These are phyloP conservation scores for Ceratobasidium sp. DNA, from an alignment of 1,284 basidiomycete genomes.

Conservation along the genomic window DNA sequence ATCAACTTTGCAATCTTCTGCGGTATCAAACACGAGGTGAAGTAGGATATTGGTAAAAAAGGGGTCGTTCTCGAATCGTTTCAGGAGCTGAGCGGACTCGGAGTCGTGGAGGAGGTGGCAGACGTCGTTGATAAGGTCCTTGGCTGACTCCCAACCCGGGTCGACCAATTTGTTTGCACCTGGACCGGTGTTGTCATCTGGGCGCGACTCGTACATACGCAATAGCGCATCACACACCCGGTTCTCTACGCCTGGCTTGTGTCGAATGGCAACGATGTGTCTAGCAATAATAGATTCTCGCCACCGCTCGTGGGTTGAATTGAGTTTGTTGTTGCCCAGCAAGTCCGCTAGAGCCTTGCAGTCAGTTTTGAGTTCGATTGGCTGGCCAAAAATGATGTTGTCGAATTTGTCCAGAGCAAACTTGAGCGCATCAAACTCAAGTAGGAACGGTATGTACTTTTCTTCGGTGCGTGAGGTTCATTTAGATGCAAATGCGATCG, in stretches of 20 bases:
- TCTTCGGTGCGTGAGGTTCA: too few relatives aligned
- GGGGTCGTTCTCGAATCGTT: conserved; percentile 38
- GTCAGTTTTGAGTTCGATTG: conserved; percentile 44
- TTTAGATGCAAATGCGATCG: conserved; percentile 44
- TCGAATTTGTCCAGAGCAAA: too few relatives aligned
- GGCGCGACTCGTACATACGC: conserved; percentile 14
- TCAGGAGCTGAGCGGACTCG: neutral
- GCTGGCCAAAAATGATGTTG: conserved; percentile 41
- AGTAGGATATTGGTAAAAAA: conserved; percentile 35
- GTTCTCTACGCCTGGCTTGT: too few relatives aligned
- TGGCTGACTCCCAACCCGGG: conserved; percentile 6
- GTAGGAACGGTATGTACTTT: too few relatives aligned
- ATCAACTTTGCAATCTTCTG: neutral
- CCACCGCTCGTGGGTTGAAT: conserved; percentile 36
- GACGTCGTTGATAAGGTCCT: conserved; percentile 31
- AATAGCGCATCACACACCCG: too few relatives aligned
- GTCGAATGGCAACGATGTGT: too few relatives aligned
- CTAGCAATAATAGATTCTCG: too few relatives aligned
- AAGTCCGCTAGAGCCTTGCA: conserved; percentile 44
- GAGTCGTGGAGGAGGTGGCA: neutral
- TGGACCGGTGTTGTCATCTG: neutral
- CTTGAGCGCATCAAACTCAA: too few relatives aligned
- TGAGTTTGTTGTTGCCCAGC: conserved; percentile 39
- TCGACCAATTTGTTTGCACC: neutral
- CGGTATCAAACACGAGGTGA: neutral